A percentile compares a stretch with the other conserved stretches of the same genome.
phyloP scores from a whole-genome alignment of 2,329 filamentous ascomycete genomes.

The Diaporthe sp. region DNA sequence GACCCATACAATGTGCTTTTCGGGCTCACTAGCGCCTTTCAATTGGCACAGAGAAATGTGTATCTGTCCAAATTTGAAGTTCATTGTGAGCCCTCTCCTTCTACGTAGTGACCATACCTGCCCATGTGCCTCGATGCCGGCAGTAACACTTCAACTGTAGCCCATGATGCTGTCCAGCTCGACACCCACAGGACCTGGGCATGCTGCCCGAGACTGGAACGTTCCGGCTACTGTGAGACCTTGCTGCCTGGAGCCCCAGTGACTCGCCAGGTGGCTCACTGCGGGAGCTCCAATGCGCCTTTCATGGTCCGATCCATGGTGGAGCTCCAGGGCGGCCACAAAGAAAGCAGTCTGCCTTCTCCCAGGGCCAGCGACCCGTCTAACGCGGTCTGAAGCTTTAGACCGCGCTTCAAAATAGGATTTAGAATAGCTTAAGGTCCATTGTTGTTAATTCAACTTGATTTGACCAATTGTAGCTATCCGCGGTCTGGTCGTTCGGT shows the following conservation, averaged over 20 bases:
- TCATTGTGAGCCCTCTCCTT: neutral
- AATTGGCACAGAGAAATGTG: neutral
- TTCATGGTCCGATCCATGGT: neutral
- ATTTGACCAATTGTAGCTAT: neutral
- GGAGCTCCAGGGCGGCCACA: neutral
- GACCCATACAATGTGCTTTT: neutral
- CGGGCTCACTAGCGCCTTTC: no score
- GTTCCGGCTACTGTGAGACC: neutral
- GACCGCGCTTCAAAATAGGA: neutral
- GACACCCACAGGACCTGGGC: neutral
- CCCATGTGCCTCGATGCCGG: no score
- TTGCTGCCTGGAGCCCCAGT: neutral
- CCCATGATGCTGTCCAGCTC: no score
- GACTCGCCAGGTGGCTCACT: neutral
- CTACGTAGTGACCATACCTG: neutral
- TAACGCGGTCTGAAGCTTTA: neutral
- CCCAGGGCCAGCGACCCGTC: neutral
- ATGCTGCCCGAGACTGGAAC: neutral
- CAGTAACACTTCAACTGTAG: neutral
- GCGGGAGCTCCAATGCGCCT: neutral
- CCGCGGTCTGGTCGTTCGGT: neutral
- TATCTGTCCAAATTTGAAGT: neutral
- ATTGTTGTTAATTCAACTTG: neutral
- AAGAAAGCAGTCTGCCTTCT: neutral
- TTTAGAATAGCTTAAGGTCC: neutral